Conservation (phyloP, 192 early-diverging fungal species). For the Neocallimastix lanati region DNA sequence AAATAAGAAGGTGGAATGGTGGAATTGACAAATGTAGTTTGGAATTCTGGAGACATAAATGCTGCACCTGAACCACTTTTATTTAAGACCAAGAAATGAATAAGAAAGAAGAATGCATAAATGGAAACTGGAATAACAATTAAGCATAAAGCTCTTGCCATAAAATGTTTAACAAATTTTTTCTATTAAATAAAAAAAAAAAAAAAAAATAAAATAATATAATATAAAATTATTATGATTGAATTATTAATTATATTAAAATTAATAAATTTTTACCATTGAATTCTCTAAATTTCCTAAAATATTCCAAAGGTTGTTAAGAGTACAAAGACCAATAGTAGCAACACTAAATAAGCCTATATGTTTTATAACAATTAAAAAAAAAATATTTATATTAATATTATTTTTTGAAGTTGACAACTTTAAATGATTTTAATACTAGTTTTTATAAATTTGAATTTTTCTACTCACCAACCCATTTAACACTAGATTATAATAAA, state of each 20-base stretch:
- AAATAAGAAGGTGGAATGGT: conserved; percentile 12
- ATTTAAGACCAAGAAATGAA: conserved; percentile 23
- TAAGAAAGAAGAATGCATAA: conserved; percentile 20
- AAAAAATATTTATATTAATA: background rate
- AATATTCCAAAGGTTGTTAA: conserved; percentile 24
- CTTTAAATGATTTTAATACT: too few relatives aligned
- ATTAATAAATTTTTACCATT: background rate
- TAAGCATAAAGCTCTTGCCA: conserved; percentile 21
- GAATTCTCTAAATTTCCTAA: conserved; percentile 13
- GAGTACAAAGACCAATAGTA: conserved; percentile 20
- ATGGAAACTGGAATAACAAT: conserved; percentile 22
- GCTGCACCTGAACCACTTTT: conserved; percentile 15
- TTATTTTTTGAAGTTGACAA: too few relatives aligned
- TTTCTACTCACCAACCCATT: conserved; percentile 24
- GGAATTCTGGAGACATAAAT: conserved; percentile 37
- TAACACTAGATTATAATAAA: conserved; percentile 12
- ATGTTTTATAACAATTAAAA: too few relatives aligned
- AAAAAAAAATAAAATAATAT: too few relatives aligned
- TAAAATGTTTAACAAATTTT: conserved; percentile 17
- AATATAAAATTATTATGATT: too few relatives aligned
- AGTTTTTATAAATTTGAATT: too few relatives aligned
- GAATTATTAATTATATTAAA: too few relatives aligned
- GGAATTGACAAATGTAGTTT: conserved; percentile 19
- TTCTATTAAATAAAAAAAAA: conserved; percentile 1
- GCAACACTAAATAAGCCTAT: conserved; percentile 29